Evolutionary conservation across 164 flowering plant species (phyloP).

Genomic region (Magnolia kwangsiensis): DNA sequence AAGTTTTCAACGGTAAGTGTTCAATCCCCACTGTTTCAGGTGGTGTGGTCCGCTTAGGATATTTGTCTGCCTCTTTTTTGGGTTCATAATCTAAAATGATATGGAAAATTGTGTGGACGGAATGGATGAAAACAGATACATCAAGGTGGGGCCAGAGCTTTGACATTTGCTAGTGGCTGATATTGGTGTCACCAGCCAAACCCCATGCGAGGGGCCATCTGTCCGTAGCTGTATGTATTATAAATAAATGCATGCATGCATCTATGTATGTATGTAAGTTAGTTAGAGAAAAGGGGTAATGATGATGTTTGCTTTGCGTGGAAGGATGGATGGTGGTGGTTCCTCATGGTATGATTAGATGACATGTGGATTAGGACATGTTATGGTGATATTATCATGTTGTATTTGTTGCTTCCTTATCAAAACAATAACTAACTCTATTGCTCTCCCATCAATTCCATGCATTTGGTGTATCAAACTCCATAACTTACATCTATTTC

Average conservation of each 20-base stretch:
- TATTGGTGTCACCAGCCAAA: too few species aligned
- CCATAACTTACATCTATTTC: background rate
- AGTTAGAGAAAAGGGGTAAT: slow-evolving; percentile 2
- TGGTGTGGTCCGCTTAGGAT: too few species aligned
- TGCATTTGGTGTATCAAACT: slow-evolving; percentile 3
- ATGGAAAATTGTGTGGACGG: too few species aligned
- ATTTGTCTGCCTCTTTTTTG: too few species aligned
- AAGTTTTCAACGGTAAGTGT: too few species aligned
- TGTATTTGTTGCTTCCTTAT: slow-evolving; percentile 10
- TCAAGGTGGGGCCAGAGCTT: too few species aligned
- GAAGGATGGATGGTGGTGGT: slow-evolving; percentile 14
- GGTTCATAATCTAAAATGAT: too few species aligned
- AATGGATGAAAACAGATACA: too few species aligned
- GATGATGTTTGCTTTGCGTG: slow-evolving; percentile 19
- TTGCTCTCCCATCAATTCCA: slow-evolving; percentile 7
- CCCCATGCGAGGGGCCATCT: too few species aligned
- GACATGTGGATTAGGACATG: background rate
- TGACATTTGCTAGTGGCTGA: too few species aligned
- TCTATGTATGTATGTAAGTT: background rate
- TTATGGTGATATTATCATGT: background rate
- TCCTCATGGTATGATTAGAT: background rate
- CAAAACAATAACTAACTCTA: slow-evolving; percentile 13
- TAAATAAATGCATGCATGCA: background rate
- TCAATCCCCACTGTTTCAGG: too few species aligned
- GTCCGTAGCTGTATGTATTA: background rate